These are phyloP conservation scores for Casaregolazyma suthepensis DNA, from an alignment of 1,139 yeast genomes.

Conservation along the genomic window DNA sequence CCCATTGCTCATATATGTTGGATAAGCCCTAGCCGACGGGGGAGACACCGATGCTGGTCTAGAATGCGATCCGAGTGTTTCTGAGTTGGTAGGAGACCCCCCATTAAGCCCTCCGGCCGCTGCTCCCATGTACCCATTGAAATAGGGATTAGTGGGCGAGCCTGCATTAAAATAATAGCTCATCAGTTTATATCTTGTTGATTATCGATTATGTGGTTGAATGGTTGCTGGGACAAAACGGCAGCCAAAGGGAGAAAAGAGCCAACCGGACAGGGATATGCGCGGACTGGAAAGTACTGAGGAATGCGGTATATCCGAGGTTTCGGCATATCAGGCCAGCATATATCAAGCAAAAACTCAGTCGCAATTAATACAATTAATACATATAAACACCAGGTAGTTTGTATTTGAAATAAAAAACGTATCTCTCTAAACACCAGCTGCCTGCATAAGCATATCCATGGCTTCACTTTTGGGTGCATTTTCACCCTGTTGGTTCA, in stretches of 20 bases:
- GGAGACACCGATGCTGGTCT: conserved; percentile 30
- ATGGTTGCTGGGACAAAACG: conserved; percentile 8
- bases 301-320: not conserved
- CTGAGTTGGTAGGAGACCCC: not conserved
- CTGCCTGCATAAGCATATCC: conserved; percentile 31
- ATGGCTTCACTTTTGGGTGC: conserved; percentile 21
- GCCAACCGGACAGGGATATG: conserved; percentile 3
- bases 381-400: not conserved
- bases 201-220: conserved; percentile 4
- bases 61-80: conserved; percentile 1
- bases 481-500: conserved; percentile 3
- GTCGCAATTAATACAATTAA: not conserved
- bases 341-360: too few relatives aligned
- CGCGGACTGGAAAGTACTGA: not conserved
- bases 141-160: not conserved
- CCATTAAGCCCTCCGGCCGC: conserved; percentile 16
- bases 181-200: not conserved
- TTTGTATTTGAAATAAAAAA: not conserved
- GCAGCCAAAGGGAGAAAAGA: not conserved
- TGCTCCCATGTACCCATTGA: conserved; percentile 2
- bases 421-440: conserved; percentile 27
- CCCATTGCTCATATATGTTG: conserved; percentile 13
- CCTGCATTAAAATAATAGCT: not conserved
- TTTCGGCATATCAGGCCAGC: too few relatives aligned
- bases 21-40: conserved; percentile 23